Evolutionary conservation across 768 basidiomycete species (phyloP), one percentile per base, ranked within the genome.

Genomic region (Collybiopsis confluens): DNA sequence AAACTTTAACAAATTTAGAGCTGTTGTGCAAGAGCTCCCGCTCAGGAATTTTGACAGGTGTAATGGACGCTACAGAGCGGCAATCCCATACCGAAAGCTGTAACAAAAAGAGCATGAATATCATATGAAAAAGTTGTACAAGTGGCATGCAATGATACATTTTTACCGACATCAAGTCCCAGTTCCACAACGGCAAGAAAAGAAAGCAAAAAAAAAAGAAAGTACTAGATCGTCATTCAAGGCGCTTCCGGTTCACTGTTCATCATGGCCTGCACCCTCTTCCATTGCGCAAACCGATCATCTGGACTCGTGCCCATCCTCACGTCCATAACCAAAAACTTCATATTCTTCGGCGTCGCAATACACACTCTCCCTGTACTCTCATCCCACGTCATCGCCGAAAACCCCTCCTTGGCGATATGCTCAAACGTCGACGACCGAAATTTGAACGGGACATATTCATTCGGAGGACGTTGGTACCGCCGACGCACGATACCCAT

Each of bases 321-420:
- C 45, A 79, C 77, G 59, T 85, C 83, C 53, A 79, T 61, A 30
- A 85, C 71, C 28, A 70, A 64, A 40, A 85, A 68, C 13, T 65
- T 55, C 3, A 67, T 51, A 26, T 73, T 74, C 7, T 73, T 59
- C 11, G 71, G 45, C 4, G 72, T 68, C 42, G 78, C 77, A 6
- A 85, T 66, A 58, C 80, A 79, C 13, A 86, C 70, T 36, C 84
- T 72, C 3, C 85, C 85, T 11, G 79, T 80, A 21, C 74, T 70
- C 63, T 88, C 85, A 56, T 88, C 86, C 82, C 82, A 88, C 6
- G 79, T 71, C 30, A 86, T 74, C 16, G 79, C 72, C n/a, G 67
- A 65, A 33, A 83, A 62, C 8, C 74, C 78, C 3, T 60, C 40
- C 50, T 59, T 30, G 45, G 61, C n/a, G 48, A 60, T 63, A 11